Base-by-base conservation (phyloP, 306 rosid species). In the Pterocarpus santalinus region DNA sequence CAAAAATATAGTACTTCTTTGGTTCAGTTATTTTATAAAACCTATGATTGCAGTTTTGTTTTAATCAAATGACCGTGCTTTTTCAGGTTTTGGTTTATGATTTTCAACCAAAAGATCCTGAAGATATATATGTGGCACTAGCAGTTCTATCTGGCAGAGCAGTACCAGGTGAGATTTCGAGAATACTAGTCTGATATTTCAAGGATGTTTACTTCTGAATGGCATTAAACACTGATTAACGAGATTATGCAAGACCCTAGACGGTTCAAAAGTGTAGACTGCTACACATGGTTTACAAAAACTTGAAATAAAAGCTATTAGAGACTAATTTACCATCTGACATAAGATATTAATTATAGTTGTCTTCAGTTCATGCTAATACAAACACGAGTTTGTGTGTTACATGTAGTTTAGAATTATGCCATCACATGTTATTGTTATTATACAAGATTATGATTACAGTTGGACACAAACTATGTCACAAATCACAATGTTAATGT, bases 61-160 rank as follows among this genome's bases (percentile, higher is more conserved):
- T 49, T 36, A 28, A 47, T 83, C 46, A 41, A 33, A 10, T 28
- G 57, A 61, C 34, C 47, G 46, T 82, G 51, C 8, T 73, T 81
- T 70, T 85, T 66, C 90, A 95, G 99, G 90, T 87, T 28, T 41
- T 91, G 85, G 96, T 93, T 72, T 95, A 86, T 89, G 99, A 93
- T 89, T 95, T 95, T 83, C 99, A 93, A 79, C 99, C 99, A n/a
- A 81, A 87, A 87, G 97, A 93, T 86, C 98, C 99, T 61, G 94
- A 93, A 82, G 91, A 90, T 80, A 68, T 93, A 86, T 88, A 55
- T 68, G 89, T 80, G 67, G 98, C 98, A 43, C 86, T 95, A 67
- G 92, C 89, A 49, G 91, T 83, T 84, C 83, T 95, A 55, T 87
- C 91, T 70, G 96, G 98, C 41, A 91, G 84, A 86, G 43, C 92